phyloP scores from a whole-genome alignment of 345 rosid genomes.

The Isatis tinctoria region DNA sequence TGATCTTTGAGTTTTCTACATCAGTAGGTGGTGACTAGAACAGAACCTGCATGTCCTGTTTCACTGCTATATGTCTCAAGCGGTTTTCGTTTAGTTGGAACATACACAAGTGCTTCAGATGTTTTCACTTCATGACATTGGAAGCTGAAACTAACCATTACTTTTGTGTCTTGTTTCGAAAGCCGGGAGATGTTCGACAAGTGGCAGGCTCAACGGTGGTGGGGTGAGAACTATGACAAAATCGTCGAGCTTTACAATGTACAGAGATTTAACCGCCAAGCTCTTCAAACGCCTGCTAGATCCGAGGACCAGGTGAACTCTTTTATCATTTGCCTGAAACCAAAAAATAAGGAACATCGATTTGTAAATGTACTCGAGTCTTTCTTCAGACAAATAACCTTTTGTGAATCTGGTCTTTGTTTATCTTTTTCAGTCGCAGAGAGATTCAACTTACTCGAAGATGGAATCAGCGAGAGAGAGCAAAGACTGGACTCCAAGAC shows the following conservation, averaged over 20 bases:
- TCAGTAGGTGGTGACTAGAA: not conserved
- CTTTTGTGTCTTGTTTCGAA: conserved; percentile 20
- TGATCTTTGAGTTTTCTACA: not conserved
- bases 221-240: conserved; percentile 94
- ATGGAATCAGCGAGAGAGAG: conserved; percentile 66
- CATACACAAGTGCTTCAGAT: not conserved
- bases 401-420: not conserved
- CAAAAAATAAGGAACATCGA: not conserved
- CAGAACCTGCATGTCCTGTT: not conserved
- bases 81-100: too few species aligned
- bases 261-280: conserved; percentile 92
- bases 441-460: conserved; percentile 81
- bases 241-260: conserved; percentile 98
- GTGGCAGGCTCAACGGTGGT: conserved; percentile 99
- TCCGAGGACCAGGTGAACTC: conserved; percentile 74
- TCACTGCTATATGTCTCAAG: not conserved
- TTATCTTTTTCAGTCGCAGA: conserved; percentile 33
- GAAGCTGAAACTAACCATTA: conserved; percentile 2
- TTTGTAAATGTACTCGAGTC: not conserved
- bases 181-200: conserved; percentile 97
- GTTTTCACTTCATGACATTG: not conserved
- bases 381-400: not conserved
- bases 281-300: conserved; percentile 86
- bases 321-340: not conserved
- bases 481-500: conserved; percentile 74